Percentiles rank a stretch among this genome's conserved stretches.
These are phyloP conservation scores for Tricharina praecox DNA, from an alignment of 495 filamentous ascomycete species.

Conservation along the genomic window DNA sequence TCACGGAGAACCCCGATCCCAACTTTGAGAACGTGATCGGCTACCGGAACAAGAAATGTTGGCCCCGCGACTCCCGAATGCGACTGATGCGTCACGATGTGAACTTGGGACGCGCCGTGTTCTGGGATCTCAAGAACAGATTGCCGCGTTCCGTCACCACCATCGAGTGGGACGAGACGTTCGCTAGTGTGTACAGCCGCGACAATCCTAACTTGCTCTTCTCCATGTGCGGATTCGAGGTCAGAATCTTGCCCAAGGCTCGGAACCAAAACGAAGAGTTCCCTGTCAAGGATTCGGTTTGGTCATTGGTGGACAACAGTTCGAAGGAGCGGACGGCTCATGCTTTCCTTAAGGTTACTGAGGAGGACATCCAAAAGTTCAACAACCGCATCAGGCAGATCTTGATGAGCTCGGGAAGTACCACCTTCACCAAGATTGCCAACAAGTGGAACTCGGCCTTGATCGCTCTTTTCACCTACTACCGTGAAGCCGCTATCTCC, in stretches of 20 bases:
- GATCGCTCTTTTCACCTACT: slow-evolving; percentile 99
- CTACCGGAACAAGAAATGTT: slow-evolving; percentile 98
- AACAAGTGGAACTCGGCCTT: slow-evolving; percentile 99
- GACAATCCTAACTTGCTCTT: slow-evolving; percentile 97
- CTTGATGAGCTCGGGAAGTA: slow-evolving; percentile 95
- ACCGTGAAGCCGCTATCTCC: slow-evolving; percentile 93
- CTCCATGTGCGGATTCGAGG: slow-evolving; percentile 97
- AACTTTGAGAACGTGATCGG: slow-evolving; percentile 99
- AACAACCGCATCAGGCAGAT: slow-evolving; percentile 98
- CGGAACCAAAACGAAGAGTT: slow-evolving; percentile 94
- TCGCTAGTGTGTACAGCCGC: slow-evolving; percentile 95
- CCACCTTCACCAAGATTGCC: slow-evolving; percentile 99
- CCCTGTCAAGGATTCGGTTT: slow-evolving; percentile 91
- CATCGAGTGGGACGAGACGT: slow-evolving; percentile 98
- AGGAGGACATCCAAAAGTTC: slow-evolving; percentile 97
- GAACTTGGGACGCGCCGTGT: slow-evolving; percentile 91
- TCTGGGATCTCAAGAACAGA: slow-evolving; percentile 98
- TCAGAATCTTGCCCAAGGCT: slow-evolving; percentile 89
- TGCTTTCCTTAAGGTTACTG: slow-evolving; percentile 94
- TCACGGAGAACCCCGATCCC: slow-evolving; percentile 95
- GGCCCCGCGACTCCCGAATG: slow-evolving; percentile 96
- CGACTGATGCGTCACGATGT: slow-evolving; percentile 98
- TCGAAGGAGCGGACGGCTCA: slow-evolving; percentile 95
- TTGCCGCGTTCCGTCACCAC: slow-evolving; percentile 88
- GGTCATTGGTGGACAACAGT: slow-evolving; percentile 90